Percentiles rank a stretch among this genome's conserved stretches.
Conservation (phyloP, 208 protist species). For the Angomonas deanei region DNA sequence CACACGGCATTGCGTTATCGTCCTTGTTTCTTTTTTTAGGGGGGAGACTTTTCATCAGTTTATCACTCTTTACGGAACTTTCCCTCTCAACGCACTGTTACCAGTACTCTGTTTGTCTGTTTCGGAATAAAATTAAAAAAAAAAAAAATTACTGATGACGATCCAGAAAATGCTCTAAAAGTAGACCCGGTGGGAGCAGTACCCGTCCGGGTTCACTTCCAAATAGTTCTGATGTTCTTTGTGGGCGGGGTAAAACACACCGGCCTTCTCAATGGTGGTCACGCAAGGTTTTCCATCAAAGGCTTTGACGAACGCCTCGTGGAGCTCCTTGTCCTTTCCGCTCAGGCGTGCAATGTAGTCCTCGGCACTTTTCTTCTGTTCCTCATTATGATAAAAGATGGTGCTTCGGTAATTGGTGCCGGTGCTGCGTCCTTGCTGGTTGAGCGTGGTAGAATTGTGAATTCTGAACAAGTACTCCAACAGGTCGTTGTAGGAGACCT, state of each 20-base stretch:
- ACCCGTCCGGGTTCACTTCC: slow-evolving; percentile 69
- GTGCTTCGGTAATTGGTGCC: slow-evolving; percentile 94
- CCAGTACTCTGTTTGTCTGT: no score
- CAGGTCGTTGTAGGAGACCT: slow-evolving; percentile 83
- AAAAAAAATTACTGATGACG: no score
- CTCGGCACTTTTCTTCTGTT: slow-evolving; percentile 77
- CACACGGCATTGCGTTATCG: no score
- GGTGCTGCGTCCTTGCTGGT: slow-evolving; percentile 86
- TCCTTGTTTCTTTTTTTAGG: no score
- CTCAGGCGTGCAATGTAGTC: slow-evolving; percentile 72
- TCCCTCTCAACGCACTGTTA: no score
- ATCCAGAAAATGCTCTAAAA: slow-evolving; percentile 27
- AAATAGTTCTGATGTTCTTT: slow-evolving; percentile 86
- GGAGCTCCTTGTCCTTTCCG: slow-evolving; percentile 41
- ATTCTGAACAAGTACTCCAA: slow-evolving; percentile 91
- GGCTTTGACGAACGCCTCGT: slow-evolving; percentile 59
- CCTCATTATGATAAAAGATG: slow-evolving; percentile 88
- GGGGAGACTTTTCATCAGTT: no score
- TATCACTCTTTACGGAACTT: no score
- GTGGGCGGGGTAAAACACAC: slow-evolving; percentile 82
- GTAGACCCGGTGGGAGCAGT: slow-evolving; percentile 79
- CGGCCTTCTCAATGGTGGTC: slow-evolving; percentile 57
- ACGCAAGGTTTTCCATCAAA: slow-evolving; percentile 60
- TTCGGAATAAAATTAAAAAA: no score
- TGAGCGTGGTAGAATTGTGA: slow-evolving; percentile 94